Evolutionary conservation across 306 rosid species (phyloP), one percentile per base, ranked within the genome.

Genomic region (Chamaecrista fasciculata): DNA sequence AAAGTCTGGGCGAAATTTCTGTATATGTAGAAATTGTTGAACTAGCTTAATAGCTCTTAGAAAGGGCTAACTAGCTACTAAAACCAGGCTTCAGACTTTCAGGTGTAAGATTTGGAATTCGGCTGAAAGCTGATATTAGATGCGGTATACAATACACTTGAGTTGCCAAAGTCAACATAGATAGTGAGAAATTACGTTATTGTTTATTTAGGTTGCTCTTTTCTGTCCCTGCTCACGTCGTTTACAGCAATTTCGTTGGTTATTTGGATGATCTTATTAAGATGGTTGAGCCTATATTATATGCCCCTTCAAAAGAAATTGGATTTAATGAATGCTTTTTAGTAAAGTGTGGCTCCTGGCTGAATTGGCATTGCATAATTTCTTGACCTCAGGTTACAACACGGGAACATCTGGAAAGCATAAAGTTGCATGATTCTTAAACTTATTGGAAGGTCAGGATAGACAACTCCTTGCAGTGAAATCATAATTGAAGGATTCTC

Each of bases 391-490:
- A 74, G 85, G 72, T 59, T 42, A 34, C 55, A 23, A 63, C 73
- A 4, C 71, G 2, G 49, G 71, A 63, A 43, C 73, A 46, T 24
- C 60, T 76, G 68, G 28, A 47, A 26, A 55, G 49, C 76, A 47
- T 76, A 62, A 80, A 80, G 62, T 76, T 80, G 72, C 60, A 67
- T 69, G 67, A 20, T 42, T 69, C 74, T 49, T 73, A 71, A 81
- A 37, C 47, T 21, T 34, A 31, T 25, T 3, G 66, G 40, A 59
- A 59, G 4, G 44, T 51, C 25, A 31, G 67, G 24, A 9, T 39
- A 11, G 65, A 56, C 56, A 55, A 69, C 14, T 51, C 5, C 20
- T 48, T 37, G 33, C 59, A 31, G 19, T 53, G 34, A 40, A 40
- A 11, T 51, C 57, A 37, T 11, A 18, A 5, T 14, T 18, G 47